Evolutionary conservation across 805 yeast species (phyloP).

Genomic region (Maudiozyma turicensis): DNA sequence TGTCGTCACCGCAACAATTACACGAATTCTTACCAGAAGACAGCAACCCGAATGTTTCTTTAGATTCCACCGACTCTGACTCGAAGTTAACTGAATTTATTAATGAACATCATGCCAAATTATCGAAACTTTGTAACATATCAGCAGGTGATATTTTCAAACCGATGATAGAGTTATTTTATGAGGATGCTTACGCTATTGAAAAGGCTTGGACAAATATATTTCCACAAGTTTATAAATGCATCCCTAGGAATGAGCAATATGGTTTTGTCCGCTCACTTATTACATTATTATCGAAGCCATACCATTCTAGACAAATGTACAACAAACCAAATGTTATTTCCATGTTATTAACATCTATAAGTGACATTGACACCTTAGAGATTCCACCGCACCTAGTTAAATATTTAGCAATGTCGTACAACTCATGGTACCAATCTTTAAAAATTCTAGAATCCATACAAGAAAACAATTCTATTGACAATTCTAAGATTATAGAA

Average conservation of each 20-base stretch:
- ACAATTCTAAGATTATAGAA: conserved; percentile 67
- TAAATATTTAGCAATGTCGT: conserved; percentile 78
- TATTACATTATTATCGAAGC: conserved; percentile 73
- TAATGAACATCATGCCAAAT: conserved; percentile 24
- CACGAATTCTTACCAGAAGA: conserved; percentile 12
- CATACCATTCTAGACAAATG: conserved; percentile 85
- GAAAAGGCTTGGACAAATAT: conserved; percentile 75
- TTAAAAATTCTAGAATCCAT: conserved; percentile 74
- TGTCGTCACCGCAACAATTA: conserved; percentile 34
- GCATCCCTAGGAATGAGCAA: conserved; percentile 70
- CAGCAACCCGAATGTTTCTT: background rate
- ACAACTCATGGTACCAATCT: conserved; percentile 86
- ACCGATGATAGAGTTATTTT: conserved; percentile 74
- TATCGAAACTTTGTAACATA: conserved; percentile 29
- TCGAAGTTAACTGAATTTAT: conserved; percentile 23
- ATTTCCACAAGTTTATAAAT: conserved; percentile 70
- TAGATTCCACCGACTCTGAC: conserved; percentile 11
- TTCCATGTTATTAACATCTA: conserved; percentile 73
- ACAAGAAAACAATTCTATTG: conserved; percentile 46
- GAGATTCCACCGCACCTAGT: conserved; percentile 91
- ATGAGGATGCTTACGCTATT: conserved; percentile 69
- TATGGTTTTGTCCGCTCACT: conserved; percentile 76
- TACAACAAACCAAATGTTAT: conserved; percentile 81
- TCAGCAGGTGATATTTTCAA: conserved; percentile 51
- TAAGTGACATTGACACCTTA: conserved; percentile 59